Base-by-base conservation (phyloP, 1,284 basidiomycete genomes). In the Trametes hirsuta region DNA sequence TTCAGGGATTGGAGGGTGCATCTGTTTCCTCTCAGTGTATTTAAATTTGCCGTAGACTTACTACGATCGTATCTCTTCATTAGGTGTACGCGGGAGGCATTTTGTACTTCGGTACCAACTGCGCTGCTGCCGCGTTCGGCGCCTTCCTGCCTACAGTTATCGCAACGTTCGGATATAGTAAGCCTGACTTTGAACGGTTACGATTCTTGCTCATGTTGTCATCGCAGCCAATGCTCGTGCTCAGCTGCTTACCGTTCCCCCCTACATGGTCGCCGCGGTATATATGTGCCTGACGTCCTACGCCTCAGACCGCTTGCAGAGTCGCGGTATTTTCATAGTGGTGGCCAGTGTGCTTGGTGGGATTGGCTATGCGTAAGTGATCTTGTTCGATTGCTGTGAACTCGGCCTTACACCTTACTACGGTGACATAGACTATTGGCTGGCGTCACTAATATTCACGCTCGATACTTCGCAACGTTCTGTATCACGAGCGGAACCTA, bases 141-240 rank as follows among this genome's bases (percentile, higher is more conserved):
- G 94, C 91, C 0, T 95, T 95, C 76, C 76, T 95, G 25, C 93
- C 93, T 0, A 95, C 93, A 0, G 93, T 94, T 68, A 85, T 94
- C 62, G 82, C 81, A 52, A 89, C 87, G 0, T 84, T 92, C 66
- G 88, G 86, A 14, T 84, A 81, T 68, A 82, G 83, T 82, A 64
- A 25, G 53, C 55, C 9, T 2, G 18, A 18, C 12, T 2, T n/a
- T 22, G 2, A 3, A 44, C n/a, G 22, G 53, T 58, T n/a, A 60
- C 34, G 8, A 30, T 30, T 30, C 30, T 8, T 30, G 30, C 30
- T 30, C 4, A 47, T 54, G 41, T 51, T 4, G n/a, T 55, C 46
- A 14, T 24, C 25, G 45, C 37, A 84, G 84, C 78, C 18, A 72
- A 78, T 53, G 84, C 84, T 0, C 68, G 77, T n/a, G 85, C 88